These are phyloP conservation scores for Solanum commersonii DNA, from an alignment of 257 asterid genomes.

Conservation along the genomic window DNA sequence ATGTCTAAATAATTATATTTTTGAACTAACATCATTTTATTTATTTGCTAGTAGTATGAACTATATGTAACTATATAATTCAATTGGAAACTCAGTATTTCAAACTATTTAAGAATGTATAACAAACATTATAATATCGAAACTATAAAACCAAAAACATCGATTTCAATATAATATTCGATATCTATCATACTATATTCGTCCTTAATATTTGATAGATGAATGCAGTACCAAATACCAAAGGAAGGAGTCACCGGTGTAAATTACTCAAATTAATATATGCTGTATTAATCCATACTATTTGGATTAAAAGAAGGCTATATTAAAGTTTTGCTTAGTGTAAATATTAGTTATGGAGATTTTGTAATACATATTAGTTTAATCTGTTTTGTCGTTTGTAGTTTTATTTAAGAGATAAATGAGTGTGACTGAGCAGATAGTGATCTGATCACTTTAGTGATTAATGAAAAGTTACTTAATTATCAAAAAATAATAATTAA, in stretches of 20 bases:
- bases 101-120: too few species aligned
- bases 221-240: neutral
- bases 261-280: neutral
- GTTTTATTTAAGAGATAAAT: neutral
- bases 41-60: neutral
- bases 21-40: too few species aligned
- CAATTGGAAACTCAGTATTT: too few species aligned
- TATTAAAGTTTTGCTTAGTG: neutral
- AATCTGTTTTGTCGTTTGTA: neutral
- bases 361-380: neutral
- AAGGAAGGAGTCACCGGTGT: neutral
- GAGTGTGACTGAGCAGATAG: neutral
- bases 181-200: neutral
- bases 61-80: too few species aligned
- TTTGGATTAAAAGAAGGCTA: neutral
- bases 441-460: neutral
- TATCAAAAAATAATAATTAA: neutral
- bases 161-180: too few species aligned
- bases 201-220: too few species aligned
- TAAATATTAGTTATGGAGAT: neutral
- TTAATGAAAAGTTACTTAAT: neutral
- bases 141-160: too few species aligned
- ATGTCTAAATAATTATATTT: too few species aligned
- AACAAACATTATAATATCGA: too few species aligned
- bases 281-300: neutral